Base-by-base conservation (phyloP, 1,284 basidiomycete genomes). In the Leccinum insolens region DNA sequence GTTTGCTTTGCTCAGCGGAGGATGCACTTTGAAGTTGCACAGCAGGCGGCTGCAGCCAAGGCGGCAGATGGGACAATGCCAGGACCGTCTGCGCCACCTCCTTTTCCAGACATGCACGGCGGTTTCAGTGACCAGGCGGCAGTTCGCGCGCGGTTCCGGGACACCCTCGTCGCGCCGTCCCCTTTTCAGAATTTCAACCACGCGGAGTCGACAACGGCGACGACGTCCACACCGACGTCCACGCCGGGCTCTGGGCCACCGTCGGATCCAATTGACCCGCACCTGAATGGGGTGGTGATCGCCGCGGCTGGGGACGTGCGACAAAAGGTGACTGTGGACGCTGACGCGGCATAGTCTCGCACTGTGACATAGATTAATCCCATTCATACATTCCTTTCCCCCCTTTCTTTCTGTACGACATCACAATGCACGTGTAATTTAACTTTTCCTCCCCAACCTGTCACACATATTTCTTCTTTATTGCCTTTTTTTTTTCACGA, bases 141-240 rank as follows among this genome's bases (percentile, higher is more conserved):
- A 17, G 67, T 92, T 72, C 88, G 91, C 46, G 86, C 86, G 6
- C 87, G 91, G 62, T 93, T 92, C 75, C 88, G 88, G 68, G 83
- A 89, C 28, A 80, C 89, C 3, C 81, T 93, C 63, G 82, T 85
- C 44, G 89, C 85, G 0, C 90, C 89, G 0, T 83, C 88, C 0
- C 90, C 91, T 1, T 92, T 92, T 79, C 84, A 80, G n/a, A 79
- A 68, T 62, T 78, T 78, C 60, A 78, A 81, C 44, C 72, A 78
- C 9, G 73, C 78, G 1, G 74, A 75, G 7, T 75, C 72, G 37
- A 71, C 73, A 6, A 74, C 77, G 17, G 68, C 76, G 52, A 73
- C 79, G 64, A 74, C 80, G 55, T 78, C 81, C 7, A 78, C 80
- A 20, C 78, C 83, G 25, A 76, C 79, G 31, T 72, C 80, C 34